A percentile compares a stretch with the other conserved stretches of the same genome.
Evolutionary conservation across 495 filamentous ascomycete species (phyloP).

Genomic region (Aspergillus bertholletiae): DNA sequence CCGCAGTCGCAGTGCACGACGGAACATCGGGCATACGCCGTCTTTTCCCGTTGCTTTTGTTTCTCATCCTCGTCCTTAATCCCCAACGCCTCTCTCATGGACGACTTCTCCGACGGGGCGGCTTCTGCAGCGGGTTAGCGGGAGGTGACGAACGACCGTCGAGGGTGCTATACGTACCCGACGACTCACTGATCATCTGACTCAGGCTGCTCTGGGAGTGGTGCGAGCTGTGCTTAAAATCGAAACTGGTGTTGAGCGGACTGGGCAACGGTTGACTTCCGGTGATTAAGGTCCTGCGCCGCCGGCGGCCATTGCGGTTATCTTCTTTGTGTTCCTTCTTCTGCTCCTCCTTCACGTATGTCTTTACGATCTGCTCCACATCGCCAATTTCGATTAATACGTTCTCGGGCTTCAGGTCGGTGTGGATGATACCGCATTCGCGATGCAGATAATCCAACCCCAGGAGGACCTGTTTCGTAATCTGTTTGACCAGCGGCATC

Average conservation of each 20-base stretch:
- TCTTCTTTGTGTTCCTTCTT: constrained; percentile 76
- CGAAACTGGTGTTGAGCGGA: constrained; percentile 89
- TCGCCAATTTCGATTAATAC: constrained; percentile 99
- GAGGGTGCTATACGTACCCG: constrained; percentile 47
- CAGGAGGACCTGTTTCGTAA: constrained; percentile 95
- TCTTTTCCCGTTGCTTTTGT: constrained; percentile 88
- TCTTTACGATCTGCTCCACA: constrained; percentile 94
- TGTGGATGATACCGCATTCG: constrained; percentile 99
- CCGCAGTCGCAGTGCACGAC: not conserved
- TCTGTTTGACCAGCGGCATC: constrained; percentile 94
- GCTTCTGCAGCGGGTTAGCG: constrained; percentile 12
- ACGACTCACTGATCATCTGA: constrained; percentile 70
- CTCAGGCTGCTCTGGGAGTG: constrained; percentile 80
- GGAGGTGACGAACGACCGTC: not conserved
- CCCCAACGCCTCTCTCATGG: constrained; percentile 59
- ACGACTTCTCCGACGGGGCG: constrained; percentile 29
- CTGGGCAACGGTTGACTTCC: constrained; percentile 96
- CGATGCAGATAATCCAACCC: constrained; percentile 95
- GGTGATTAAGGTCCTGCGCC: constrained; percentile 91
- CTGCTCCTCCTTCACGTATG: constrained; percentile 82
- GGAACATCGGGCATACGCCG: constrained; percentile 62
- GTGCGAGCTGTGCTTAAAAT: constrained; percentile 66
- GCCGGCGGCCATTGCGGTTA: constrained; percentile 87
- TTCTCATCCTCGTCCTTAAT: constrained; percentile 64
- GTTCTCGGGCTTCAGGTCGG: constrained; percentile 96